Evolutionary conservation across 768 basidiomycete genomes (phyloP), one percentile per base, ranked within the genome.

Genomic region (Hericium rajendrae): DNA sequence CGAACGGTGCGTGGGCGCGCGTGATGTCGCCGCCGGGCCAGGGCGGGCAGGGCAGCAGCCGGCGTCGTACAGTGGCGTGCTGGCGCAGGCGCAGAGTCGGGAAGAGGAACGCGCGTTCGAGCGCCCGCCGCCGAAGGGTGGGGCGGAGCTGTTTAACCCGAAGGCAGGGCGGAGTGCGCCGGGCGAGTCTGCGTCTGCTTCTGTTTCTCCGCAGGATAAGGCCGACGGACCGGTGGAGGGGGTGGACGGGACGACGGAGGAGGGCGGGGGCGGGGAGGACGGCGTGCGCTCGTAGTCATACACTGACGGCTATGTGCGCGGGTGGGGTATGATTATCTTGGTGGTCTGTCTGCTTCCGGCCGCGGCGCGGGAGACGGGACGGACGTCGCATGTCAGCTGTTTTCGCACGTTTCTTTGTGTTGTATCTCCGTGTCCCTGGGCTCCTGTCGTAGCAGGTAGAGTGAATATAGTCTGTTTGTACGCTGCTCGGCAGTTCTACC

Each of bases 1-100:
- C 78, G 6, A 74, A 74, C 28, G 87, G 88, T 24, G 88, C 84
- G 22, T 91, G 89, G 89, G 82, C 78, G 20, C 85, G 83, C 60
- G 75, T 87, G 46, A 70, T 74, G 58, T 69, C 76, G 11, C 72
- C 73, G 16, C 40, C 24, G 16, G 28, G 28, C 5, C 28, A 32
- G 28, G 28, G 28, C 4, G 28, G 5, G 28, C 28, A 32, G 28
- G 2, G 28, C 28, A 32, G 32, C 50, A 68, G 62, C 24, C 67
- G 67, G 55, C 70, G 57, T 54, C 68, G 60, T 59, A 61, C 26
- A 60, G 60, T 15, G 56, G 48, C 39, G 57, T 63, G 22, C 63
- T 58, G 37, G 62, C 61, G 12, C 61, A 62, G 28, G 51, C 54
- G 4, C 63, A 65, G 6, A 72, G 72, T 2, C 74, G 61, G 48